Percentiles rank a stretch among this genome's conserved stretches.
Evolutionary conservation across 768 basidiomycete genomes (phyloP).

Genomic region (Mycena albidolilacea): DNA sequence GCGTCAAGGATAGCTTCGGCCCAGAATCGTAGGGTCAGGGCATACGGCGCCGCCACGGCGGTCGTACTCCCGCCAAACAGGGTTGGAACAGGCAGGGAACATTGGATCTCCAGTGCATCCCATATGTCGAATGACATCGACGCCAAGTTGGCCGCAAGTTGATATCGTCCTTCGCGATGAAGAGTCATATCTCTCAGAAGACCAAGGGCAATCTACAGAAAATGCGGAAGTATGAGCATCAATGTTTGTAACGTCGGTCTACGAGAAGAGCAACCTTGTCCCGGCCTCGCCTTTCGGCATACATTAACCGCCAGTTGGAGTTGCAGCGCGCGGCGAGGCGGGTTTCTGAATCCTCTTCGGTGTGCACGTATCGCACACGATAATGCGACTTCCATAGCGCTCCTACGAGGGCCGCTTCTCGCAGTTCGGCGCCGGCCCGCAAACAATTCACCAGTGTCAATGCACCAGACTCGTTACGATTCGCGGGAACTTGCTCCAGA

Average conservation of each 20-base stretch:
- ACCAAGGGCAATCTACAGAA: slow-evolving; percentile 46
- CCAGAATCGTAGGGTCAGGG: slow-evolving; percentile 66
- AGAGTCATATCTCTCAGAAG: slow-evolving; percentile 59
- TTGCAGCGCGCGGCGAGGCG: slow-evolving; percentile 46
- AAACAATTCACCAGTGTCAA: slow-evolving; percentile 58
- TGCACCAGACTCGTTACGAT: slow-evolving; percentile 11
- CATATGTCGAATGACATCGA: slow-evolving; percentile 67
- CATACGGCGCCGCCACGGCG: slow-evolving; percentile 42
- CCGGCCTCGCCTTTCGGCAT: slow-evolving; percentile 58
- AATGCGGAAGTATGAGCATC: too few species aligned
- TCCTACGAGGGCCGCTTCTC: slow-evolving; percentile 58
- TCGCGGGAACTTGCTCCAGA: slow-evolving; percentile 21
- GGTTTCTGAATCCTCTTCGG: slow-evolving; percentile 53
- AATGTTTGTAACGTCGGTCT: too few species aligned
- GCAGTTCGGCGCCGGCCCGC: slow-evolving; percentile 54
- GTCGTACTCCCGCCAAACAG: slow-evolving; percentile 33
- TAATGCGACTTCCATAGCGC: slow-evolving; percentile 71
- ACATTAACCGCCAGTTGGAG: slow-evolving; percentile 64
- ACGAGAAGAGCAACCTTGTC: slow-evolving; percentile 48
- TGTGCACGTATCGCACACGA: slow-evolving; percentile 61
- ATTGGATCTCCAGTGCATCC: slow-evolving; percentile 64
- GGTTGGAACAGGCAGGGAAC: slow-evolving; percentile 52
- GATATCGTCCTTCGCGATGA: slow-evolving; percentile 54
- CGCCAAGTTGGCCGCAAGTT: slow-evolving; percentile 56
- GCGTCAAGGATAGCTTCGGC: slow-evolving; percentile 59